Conservation (phyloP, 2,329 filamentous ascomycete genomes). For the Monosporascus sp. region DNA sequence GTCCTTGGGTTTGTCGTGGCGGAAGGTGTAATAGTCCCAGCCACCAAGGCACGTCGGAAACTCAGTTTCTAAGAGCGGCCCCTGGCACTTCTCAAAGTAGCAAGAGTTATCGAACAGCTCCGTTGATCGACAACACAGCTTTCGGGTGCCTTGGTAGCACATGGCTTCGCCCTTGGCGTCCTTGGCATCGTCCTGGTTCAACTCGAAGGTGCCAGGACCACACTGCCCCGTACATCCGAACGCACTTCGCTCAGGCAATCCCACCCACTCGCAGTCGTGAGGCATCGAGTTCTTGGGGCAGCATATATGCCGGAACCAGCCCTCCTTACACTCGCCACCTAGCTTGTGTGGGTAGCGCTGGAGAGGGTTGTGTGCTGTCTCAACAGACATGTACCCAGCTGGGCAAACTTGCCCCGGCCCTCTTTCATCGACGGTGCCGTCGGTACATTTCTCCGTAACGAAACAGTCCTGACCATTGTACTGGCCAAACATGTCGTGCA, state of each 20-base stretch:
- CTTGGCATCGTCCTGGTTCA: conserved; percentile 6
- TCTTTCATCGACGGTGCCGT: conserved; percentile 14
- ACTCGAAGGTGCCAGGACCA: conserved; percentile 10
- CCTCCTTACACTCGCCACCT: background rate
- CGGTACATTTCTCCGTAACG: conserved; percentile 18
- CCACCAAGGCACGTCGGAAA: too few species aligned
- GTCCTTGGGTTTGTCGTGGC: too few species aligned
- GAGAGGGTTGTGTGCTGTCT: too few species aligned
- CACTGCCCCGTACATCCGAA: conserved; percentile 14
- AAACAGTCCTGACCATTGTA: conserved; percentile 25
- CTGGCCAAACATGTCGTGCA: background rate
- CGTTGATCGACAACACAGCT: conserved; percentile 14
- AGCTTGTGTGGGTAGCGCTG: too few species aligned
- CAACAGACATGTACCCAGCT: too few species aligned
- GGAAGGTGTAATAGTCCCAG: too few species aligned
- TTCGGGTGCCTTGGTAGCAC: conserved; percentile 7
- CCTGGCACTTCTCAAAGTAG: too few species aligned
- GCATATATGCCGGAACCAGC: conserved; percentile 23
- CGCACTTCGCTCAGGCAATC: conserved; percentile 11
- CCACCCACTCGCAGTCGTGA: conserved; percentile 23
- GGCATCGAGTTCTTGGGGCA: conserved; percentile 23
- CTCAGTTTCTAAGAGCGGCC: too few species aligned
- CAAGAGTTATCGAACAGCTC: too few species aligned
- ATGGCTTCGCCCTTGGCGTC: conserved; percentile 7
- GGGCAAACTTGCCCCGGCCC: conserved; percentile 3